Conservation (phyloP, 768 basidiomycete species). For the Auriculariales sp. region DNA sequence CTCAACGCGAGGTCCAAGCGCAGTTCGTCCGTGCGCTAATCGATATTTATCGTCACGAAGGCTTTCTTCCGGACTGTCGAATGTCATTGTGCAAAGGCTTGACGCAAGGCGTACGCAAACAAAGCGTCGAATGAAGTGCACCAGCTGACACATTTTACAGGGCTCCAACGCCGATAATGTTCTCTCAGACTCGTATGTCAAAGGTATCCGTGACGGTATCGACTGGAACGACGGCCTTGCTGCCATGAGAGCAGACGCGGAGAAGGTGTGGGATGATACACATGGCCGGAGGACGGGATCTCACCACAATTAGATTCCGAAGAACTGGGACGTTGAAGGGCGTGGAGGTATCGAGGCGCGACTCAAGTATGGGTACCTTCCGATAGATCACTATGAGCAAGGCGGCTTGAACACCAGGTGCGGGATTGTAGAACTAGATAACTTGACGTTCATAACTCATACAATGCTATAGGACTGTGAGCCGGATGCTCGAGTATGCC, state of each 20-base stretch:
- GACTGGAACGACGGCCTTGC: constrained; percentile 13
- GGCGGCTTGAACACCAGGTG: neutral
- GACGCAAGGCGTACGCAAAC: constrained; percentile 10
- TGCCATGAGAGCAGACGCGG: constrained; percentile 19
- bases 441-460: too few species aligned
- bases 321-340: constrained; percentile 8
- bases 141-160: neutral
- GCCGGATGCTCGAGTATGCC: constrained; percentile 10
- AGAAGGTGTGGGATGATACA: constrained; percentile 7
- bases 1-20: constrained; percentile 7
- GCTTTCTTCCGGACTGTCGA: constrained; percentile 15
- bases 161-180: constrained; percentile 16
- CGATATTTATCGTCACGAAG: constrained; percentile 13
- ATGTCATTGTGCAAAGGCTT: constrained; percentile 15
- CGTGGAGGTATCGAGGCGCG: constrained; percentile 8
- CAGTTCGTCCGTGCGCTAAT: constrained; percentile 14
- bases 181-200: constrained; percentile 14
- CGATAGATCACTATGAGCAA: neutral
- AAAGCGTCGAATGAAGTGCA: neutral
- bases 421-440: too few species aligned
- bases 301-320: constrained; percentile 11
- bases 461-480: constrained; percentile 8
- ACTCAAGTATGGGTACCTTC: constrained; percentile 6
- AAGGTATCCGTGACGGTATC: constrained; percentile 15
- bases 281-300: too few species aligned